Conservation (phyloP, 257 asterid species). For the Pogostemon cablin region DNA sequence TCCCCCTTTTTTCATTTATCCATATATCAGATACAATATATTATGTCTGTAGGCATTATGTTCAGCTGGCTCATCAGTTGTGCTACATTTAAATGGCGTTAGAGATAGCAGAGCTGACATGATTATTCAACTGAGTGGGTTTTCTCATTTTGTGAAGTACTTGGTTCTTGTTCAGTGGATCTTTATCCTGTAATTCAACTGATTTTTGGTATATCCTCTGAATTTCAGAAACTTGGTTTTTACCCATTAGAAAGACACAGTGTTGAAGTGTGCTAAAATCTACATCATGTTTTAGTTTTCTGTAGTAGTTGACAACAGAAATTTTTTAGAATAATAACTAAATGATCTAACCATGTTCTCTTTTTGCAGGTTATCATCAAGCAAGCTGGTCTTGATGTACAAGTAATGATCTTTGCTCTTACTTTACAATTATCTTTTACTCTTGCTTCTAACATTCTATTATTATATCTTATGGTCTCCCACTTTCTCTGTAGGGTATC, state of each 20-base stretch:
- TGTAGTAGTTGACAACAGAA: slow-evolving; percentile 1
- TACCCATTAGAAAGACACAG: slow-evolving; percentile 11
- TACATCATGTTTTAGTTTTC: not conserved
- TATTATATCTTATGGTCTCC: slow-evolving; percentile 27
- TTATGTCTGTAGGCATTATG: slow-evolving; percentile 69
- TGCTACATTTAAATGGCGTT: slow-evolving; percentile 83
- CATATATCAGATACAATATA: not conserved
- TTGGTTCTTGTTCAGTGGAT: slow-evolving; percentile 27
- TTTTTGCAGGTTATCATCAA: slow-evolving; percentile 74
- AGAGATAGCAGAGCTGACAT: slow-evolving; percentile 83
- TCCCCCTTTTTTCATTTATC: slow-evolving; percentile 1
- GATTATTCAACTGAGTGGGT: slow-evolving; percentile 83
- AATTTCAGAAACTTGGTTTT: slow-evolving; percentile 14
- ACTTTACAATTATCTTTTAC: not conserved
- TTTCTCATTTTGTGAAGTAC: slow-evolving; percentile 28
- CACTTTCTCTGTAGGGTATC: slow-evolving; percentile 55
- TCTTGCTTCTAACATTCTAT: slow-evolving; percentile 3
- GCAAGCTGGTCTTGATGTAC: slow-evolving; percentile 96
- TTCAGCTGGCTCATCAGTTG: slow-evolving; percentile 58
- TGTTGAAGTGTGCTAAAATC: slow-evolving; percentile 14
- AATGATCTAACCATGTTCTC: slow-evolving; percentile 29
- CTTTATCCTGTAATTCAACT: slow-evolving; percentile 24
- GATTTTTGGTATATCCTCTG: not conserved
- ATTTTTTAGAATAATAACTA: slow-evolving; percentile 10
- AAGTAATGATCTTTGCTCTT: slow-evolving; percentile 50